Conservation (phyloP, 176 grass and related monocot species). For the Puya raimondii region DNA sequence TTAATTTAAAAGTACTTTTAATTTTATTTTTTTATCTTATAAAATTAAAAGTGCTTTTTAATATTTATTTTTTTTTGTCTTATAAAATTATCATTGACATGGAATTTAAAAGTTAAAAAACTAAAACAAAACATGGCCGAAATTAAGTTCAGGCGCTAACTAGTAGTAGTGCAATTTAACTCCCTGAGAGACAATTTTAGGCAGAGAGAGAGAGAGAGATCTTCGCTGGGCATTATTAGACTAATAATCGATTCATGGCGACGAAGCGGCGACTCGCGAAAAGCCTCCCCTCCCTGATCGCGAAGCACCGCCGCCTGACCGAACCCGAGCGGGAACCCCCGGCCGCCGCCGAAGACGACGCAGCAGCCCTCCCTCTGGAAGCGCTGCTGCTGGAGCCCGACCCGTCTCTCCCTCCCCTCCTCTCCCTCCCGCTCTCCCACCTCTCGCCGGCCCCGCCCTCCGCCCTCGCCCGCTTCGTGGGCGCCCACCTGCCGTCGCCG, state of each 20-base stretch:
- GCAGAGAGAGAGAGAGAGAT: no score
- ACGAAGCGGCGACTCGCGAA: constrained; percentile 40
- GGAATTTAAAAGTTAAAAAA: no score
- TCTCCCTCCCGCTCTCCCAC: constrained; percentile 44
- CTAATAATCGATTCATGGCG: constrained; percentile 3
- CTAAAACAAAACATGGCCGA: no score
- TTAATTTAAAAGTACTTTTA: no score
- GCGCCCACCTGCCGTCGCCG: constrained; percentile 21
- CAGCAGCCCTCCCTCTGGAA: constrained; percentile 11
- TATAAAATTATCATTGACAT: no score
- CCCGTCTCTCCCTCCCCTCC: constrained; percentile 28
- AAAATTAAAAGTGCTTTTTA: no score
- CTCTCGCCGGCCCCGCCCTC: constrained; percentile 37
- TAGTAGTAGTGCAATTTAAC: no score
- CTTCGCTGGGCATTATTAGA: no score
- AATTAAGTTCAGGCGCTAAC: no score
- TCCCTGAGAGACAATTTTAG: no score
- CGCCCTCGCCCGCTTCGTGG: constrained; percentile 10
- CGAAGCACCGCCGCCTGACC: constrained; percentile 54
- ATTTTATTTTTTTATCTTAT: no score
- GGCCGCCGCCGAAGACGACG: constrained; percentile 4
- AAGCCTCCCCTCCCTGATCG: constrained; percentile 53
- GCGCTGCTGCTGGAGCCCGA: constrained; percentile 6
- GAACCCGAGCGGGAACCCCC: constrained; percentile 17
- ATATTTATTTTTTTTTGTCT: no score